A percentile compares a stretch with the other conserved stretches of the same genome.
These are phyloP conservation scores for Apium graveolens DNA, from an alignment of 129 eudicot genomes.

Conservation along the genomic window DNA sequence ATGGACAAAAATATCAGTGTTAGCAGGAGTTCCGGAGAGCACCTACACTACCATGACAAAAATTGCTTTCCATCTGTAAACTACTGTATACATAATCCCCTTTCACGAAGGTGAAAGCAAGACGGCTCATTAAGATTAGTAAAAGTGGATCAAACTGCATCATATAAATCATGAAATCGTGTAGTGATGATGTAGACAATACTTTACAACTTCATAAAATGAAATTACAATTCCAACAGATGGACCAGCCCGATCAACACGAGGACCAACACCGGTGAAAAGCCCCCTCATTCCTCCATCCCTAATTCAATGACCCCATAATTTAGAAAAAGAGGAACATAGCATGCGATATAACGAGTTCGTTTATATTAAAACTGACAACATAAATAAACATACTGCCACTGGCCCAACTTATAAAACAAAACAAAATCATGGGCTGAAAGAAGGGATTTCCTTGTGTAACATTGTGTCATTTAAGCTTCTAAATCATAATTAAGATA, in stretches of 20 bases:
- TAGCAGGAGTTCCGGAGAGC: not conserved
- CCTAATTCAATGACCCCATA: slow-evolving; percentile 27
- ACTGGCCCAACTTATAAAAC: not conserved
- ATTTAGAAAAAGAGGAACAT: not conserved
- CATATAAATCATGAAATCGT: slow-evolving; percentile 24
- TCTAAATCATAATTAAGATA: not conserved
- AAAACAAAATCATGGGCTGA: not conserved
- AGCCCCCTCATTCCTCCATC: slow-evolving; percentile 85
- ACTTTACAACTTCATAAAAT: slow-evolving; percentile 86
- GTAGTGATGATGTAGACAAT: slow-evolving; percentile 44
- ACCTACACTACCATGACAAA: not conserved
- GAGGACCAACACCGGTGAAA: slow-evolving; percentile 89
- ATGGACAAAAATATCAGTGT: not conserved
- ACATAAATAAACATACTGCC: not conserved
- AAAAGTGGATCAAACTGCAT: not conserved
- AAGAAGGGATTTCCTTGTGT: not conserved
- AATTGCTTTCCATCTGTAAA: slow-evolving; percentile 11
- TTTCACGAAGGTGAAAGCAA: slow-evolving; percentile 2
- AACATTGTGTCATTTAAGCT: not conserved
- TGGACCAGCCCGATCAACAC: slow-evolving; percentile 96
- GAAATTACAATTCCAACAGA: slow-evolving; percentile 94
- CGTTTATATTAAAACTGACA: not conserved
- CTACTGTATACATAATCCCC: not conserved
- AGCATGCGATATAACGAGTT: not conserved
- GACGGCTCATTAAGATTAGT: not conserved